Base-by-base conservation (phyloP, 2,329 filamentous ascomycete species). In the Colletotrichum paranaense region DNA sequence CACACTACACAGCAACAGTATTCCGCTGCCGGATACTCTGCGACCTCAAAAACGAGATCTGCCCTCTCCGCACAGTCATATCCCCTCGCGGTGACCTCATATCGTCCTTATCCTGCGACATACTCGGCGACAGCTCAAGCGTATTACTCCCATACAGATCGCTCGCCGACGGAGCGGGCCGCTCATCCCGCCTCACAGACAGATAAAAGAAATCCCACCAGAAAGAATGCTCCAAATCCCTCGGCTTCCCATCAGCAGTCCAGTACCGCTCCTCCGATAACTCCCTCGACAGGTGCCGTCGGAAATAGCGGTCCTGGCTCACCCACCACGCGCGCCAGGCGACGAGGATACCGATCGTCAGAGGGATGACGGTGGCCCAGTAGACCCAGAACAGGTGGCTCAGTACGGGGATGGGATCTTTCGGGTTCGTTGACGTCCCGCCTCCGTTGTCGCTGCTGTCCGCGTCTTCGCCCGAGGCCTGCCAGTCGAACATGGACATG, bases 201-300 rank as follows among this genome's bases (percentile, higher is more conserved):
- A 84, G 77, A 55, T 82, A 82, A 67, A 86, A 84, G 75, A 87
- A 86, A 73, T 87, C 85, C 75, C 85, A 80, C 62, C 81, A 69
- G 73, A 86, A 86, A 14, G 81, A 82, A 8, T 83, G 81, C 76
- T 86, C 83, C 9, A 87, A 79, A 35, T 81, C 78, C 11, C 85
- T 80, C 56, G 84, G 84, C 69, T 80, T 82, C 11, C 84, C 83
- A 64, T 86, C 84, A 9, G 82, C 80, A 1, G 85, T 87, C 85
- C 85, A 86, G 80, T 84, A 86, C 11, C 84, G 79, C 80, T 86
- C 84, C 78, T 86, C 84, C 74, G 84, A 86, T n/a, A 87, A 81
- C 68, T 87, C 85, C 71, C 81, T 80, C 73, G 83, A 85, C 9
- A 86, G 79, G 72, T 86, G 85, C 4, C 83, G 80, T 0, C 85